Base-by-base conservation (phyloP, 2,329 filamentous ascomycete species). In the Boeremia exigua region DNA sequence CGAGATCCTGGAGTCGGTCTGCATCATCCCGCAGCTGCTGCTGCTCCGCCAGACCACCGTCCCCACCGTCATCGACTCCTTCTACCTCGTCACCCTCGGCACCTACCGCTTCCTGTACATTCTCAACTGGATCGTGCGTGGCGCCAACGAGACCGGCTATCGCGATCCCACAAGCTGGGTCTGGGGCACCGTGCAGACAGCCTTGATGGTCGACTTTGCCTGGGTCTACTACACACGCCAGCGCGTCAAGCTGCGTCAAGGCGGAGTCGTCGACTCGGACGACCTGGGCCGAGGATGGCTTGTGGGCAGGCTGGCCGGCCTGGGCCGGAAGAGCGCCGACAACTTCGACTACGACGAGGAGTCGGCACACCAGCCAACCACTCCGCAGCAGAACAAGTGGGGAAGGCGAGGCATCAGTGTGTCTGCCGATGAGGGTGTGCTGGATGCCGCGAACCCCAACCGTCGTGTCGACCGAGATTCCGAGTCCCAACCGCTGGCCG, bases 201-300 rank as follows among this genome's bases (percentile, higher is more conserved):
- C 89, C 1, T 85, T 97, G 38, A 97, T 97, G 76, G 74, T 93
- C 65, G 94, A 98, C 77, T 98, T 98, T 73, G 92, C 92, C 32
- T 97, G 93, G 92, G 92, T 98, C 1, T 98, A 98, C 81, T 97
- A 91, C 80, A 90, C 89, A 10, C 86, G 94, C 61, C 94, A 97
- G 79, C 86, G 93, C 54, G 92, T 98, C 70, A 97, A 97, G 87
- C 87, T 98, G 14, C 86, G 94, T 59, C 88, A 86, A 63, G 94
- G 94, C 39, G 91, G 92, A 6, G 83, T 97, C 15, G 91, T 98
- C 12, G 94, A 98, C 71, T 88, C 89, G 4, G 93, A 97, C 62
- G 94, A 98, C 72, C 81, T 96, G 71, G 84, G 88, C 61, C 88
- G 91, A 52, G 91, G 92, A 60, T 97, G 92, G 88, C 81, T 98